phyloP scores from a whole-genome alignment of 108 stramenopile species.

The Fistulifera solaris region DNA sequence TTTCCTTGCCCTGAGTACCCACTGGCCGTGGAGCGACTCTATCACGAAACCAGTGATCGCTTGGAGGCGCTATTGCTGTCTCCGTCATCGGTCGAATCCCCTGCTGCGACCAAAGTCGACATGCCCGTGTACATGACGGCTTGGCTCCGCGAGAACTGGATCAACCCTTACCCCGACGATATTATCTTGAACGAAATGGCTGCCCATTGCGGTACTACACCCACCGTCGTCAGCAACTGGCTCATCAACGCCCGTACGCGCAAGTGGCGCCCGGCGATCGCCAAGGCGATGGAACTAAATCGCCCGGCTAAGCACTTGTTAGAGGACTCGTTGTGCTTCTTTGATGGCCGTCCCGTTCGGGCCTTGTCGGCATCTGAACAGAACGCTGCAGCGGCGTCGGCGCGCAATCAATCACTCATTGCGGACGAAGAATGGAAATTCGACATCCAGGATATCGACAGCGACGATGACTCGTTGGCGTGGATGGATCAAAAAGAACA shows the following conservation, averaged over 20 bases:
- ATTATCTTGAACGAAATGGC: slow-evolving; percentile 16
- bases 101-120: no score
- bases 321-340: slow-evolving; percentile 46
- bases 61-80: no score
- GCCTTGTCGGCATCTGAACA: not conserved
- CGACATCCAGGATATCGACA: no score
- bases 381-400: no score
- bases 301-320: slow-evolving; percentile 36
- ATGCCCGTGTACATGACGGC: slow-evolving; percentile 11
- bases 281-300: slow-evolving; percentile 34
- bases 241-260: slow-evolving; percentile 51
- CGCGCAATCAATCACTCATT: no score
- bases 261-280: slow-evolving; percentile 48
- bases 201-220: slow-evolving; percentile 13
- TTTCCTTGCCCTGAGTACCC: no score
- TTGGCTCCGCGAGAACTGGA: slow-evolving; percentile 33
- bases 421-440: no score
- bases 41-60: no score
- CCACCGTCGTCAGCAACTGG: slow-evolving; percentile 36
- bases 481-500: no score
- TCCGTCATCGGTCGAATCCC: no score
- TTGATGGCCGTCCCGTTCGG: slow-evolving; percentile 17
- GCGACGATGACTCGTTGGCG: no score
- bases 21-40: no score
- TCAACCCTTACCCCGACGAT: slow-evolving; percentile 42